Percentiles rank a stretch among this genome's conserved stretches.
These are phyloP conservation scores for Naganishia kalamii DNA, from an alignment of 768 basidiomycete species.

Conservation along the genomic window DNA sequence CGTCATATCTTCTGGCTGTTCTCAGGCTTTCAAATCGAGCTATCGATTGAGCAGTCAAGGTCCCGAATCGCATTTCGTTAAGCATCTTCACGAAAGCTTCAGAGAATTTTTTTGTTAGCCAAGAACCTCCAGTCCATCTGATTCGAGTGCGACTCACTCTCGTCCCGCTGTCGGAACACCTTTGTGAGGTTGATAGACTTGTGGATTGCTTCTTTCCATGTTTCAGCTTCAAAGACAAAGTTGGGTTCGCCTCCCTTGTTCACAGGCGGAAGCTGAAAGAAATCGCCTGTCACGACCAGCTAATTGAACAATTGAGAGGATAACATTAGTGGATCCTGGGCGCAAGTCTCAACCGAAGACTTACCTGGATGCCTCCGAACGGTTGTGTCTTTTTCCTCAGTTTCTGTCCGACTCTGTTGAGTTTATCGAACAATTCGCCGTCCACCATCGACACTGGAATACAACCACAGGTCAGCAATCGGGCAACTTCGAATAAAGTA, in stretches of 20 bases:
- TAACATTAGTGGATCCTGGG: not conserved
- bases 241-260: conserved; percentile 59
- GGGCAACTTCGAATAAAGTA: not conserved
- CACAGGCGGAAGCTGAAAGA: conserved; percentile 96
- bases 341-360: not conserved
- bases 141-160: conserved; percentile 53
- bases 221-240: conserved; percentile 84
- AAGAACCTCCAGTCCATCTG: too few species aligned
- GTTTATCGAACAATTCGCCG: conserved; percentile 74
- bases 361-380: conserved; percentile 89
- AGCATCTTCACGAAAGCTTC: conserved; percentile 90
- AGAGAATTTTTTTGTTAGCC: not conserved
- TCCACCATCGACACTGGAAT: conserved; percentile 91
- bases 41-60: conserved; percentile 60
- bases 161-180: conserved; percentile 90
- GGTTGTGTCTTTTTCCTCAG: conserved; percentile 60
- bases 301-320: conserved; percentile 48
- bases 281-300: conserved; percentile 91
- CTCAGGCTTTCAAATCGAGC: conserved; percentile 63
- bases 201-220: conserved; percentile 68
- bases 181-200: conserved; percentile 87
- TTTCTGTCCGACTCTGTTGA: conserved; percentile 62
- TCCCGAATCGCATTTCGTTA: conserved; percentile 95
- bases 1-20: conserved; percentile 65
- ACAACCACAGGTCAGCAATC: not conserved